Evolutionary conservation across 116 monocot species (phyloP).

Genomic region (Iris pallida): DNA sequence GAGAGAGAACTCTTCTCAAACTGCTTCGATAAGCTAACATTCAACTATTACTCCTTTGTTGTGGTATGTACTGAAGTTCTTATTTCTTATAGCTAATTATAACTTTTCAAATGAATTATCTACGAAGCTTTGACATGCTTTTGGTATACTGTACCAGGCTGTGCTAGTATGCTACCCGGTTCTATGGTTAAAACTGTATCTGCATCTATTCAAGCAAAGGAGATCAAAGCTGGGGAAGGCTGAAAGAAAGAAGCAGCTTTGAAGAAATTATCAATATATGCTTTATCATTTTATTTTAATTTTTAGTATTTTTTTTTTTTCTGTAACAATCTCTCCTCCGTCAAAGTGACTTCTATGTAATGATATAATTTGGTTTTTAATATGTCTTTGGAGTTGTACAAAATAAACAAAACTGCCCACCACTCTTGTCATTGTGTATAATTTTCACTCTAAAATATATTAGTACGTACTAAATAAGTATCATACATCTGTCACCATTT

Average conservation of each 20-base stretch:
- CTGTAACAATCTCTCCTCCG: too few species aligned
- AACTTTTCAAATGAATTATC: too few species aligned
- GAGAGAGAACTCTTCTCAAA: slow-evolving; percentile 60
- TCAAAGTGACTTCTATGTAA: too few species aligned
- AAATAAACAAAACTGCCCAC: too few species aligned
- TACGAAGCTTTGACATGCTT: slow-evolving; percentile 2
- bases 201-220: slow-evolving; percentile 79
- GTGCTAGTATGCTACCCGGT: slow-evolving; percentile 62
- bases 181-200: slow-evolving; percentile 75
- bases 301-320: too few species aligned
- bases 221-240: slow-evolving; percentile 44
- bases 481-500: too few species aligned
- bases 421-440: too few species aligned
- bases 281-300: too few species aligned
- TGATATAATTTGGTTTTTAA: too few species aligned
- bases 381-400: too few species aligned
- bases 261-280: neutral
- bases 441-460: too few species aligned
- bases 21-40: slow-evolving; percentile 39
- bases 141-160: slow-evolving; percentile 22
- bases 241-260: slow-evolving; percentile 19
- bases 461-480: too few species aligned
- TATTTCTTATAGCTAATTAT: neutral
- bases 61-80: slow-evolving; percentile 21
- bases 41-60: slow-evolving; percentile 67